Base-by-base conservation (phyloP, 2,329 filamentous ascomycete species). In the Phaeosphaeriaceae sp. region DNA sequence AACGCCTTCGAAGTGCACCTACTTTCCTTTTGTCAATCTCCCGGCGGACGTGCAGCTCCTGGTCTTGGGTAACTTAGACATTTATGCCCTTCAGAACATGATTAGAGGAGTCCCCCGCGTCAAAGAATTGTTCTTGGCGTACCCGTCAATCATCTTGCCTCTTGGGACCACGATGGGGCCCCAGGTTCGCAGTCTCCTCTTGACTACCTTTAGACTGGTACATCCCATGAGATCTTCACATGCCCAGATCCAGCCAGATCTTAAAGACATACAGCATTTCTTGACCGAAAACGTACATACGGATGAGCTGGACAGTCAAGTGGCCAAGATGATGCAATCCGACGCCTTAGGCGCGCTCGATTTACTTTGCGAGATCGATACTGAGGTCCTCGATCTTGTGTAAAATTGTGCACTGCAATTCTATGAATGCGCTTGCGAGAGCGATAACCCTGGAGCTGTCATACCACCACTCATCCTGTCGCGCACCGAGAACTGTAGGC, bases 361-460 rank as follows among this genome's bases (percentile, higher is more conserved):
- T 40, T 53, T 53, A 53, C 58, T 64, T 54, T 61, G 50, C 59
- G 47, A 30, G 32, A 59, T 64, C 40, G 48, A 64, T 56, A 53
- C 30, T 42, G 21, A 52, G 24, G 50, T 52, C 21, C 4, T 19
- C 24, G 15, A 9, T 13, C 26, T 50, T 21, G 19, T 23, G n/a
- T 19, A 60, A 49, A 55, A 54, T 47, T 67, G 59, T 55, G 55
- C 58, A 19, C 22, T 46, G 21, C 44, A 60, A 49, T 54, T 30
- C 49, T 62, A 64, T 55, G 61, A 58, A 43, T 57, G 60, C 52
- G 58, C 55, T 52, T 63, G 43, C 47, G 53, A 55, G 26, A 42
- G 53, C 55, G 57, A 65, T 49, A 61, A 63, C 28, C 61, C 64
- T 54, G 64, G 56, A 40, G 57, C 52, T 44, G 47, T 59, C 47